Evolutionary conservation across 1,284 basidiomycete species (phyloP), one percentile per base, ranked within the genome.

Genomic region (Microbotryum saponariae): DNA sequence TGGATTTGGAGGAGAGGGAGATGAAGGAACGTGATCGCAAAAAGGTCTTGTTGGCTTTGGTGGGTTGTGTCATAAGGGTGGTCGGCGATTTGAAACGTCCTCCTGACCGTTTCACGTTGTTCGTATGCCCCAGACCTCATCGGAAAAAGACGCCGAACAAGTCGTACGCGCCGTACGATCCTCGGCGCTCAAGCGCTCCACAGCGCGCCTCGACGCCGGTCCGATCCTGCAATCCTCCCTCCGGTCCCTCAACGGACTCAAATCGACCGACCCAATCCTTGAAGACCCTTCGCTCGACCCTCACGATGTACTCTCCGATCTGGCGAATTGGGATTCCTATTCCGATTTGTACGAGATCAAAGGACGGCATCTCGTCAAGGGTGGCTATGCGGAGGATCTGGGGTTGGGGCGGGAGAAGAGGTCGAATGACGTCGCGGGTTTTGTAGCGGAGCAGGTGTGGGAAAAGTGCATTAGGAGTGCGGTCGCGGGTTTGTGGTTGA

Each of bases 361-460:
- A 23, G 14, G 57, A 25, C 27, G 51, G 46, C 23, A 44, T 8
- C 14, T n/a, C 20, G 27, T 37, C 29, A 7, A 47, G 14, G 5
- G 46, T 33, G 4, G 56, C 18, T n/a, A 27, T 29, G 48, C 44
- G 25, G 31, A 45, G 25, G 58, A 62, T 45, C 12, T 25, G 20
- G 10, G 4, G 20, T 21, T 4, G 18, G 64, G 59, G 14, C 49
- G 51, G 8, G 66, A 66, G 37, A 29, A 47, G n/a, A 61, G 55
- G 16, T 31, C 53, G 23, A 56, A 47, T 4, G 60, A 65, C 20
- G 89, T 84, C 10, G 92, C 90, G 20, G 91, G 90, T 2, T 96
- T 89, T 73, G 81, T 80, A 68, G 78, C 91, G 12, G 82, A 85
- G 62, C 84, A 91, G 73, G 88, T 88, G 55, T 94, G 91, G 91